phyloP scores from a whole-genome alignment of 768 basidiomycete species.

The Kwoniella dejecticola region DNA sequence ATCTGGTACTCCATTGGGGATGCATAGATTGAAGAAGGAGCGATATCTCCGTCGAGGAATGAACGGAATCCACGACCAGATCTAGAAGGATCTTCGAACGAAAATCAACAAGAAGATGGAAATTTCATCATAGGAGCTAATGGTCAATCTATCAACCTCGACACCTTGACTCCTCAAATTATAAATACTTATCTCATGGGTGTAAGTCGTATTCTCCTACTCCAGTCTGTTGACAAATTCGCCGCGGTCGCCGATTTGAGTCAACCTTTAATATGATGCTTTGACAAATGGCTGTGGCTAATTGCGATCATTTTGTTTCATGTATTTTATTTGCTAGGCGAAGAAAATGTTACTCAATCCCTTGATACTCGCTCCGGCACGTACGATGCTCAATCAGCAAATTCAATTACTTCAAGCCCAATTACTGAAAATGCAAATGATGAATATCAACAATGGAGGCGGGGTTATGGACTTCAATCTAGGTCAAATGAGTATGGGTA shows the following conservation, averaged over 20 bases:
- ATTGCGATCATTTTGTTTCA: background rate
- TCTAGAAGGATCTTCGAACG: background rate
- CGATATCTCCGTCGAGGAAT: background rate
- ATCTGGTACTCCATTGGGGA: background rate
- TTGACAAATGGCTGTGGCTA: too few relatives aligned
- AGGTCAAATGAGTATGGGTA: conserved; percentile 14
- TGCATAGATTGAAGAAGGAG: conserved; percentile 20
- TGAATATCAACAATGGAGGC: conserved; percentile 28
- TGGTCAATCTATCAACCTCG: conserved; percentile 37
- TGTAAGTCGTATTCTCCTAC: conserved; percentile 34
- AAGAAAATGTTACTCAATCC: conserved; percentile 46
- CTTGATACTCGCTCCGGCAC: conserved; percentile 21
- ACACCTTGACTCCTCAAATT: conserved; percentile 41
- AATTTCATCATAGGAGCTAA: conserved; percentile 20
- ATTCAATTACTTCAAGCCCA: conserved; percentile 35
- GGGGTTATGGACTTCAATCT: background rate
- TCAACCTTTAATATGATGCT: background rate
- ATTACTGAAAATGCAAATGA: conserved; percentile 45
- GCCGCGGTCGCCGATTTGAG: too few relatives aligned
- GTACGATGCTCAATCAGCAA: conserved; percentile 27
- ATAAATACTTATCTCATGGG: conserved; percentile 49
- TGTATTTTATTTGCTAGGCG: conserved; percentile 41
- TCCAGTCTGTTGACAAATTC: too few relatives aligned
- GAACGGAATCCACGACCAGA: conserved; percentile 14
- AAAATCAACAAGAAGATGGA: conserved; percentile 10